Base-by-base conservation (phyloP, 2,329 filamentous ascomycete species). In the Colletotrichum noveboracense region DNA sequence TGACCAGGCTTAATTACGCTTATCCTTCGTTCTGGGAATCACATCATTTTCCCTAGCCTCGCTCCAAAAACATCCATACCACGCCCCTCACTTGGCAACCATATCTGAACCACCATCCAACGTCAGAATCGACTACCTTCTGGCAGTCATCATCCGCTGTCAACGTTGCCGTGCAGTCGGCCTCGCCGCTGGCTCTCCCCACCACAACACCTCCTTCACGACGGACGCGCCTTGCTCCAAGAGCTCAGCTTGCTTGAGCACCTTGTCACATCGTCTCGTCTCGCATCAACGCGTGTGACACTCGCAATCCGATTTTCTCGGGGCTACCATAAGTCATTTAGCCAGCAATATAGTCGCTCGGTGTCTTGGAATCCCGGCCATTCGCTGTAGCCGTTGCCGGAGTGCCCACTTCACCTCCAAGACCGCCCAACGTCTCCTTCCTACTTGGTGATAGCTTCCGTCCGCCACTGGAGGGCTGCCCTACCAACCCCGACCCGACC, bases 371-470 rank as follows among this genome's bases (percentile, higher is more conserved):
- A 52, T 28, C 52, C 62, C 64, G 36, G 62, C 52, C 26, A 75
- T 66, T 66, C 56, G 64, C 70, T 18, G 60, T 36, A 55, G 26
- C 43, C 73, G 72, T 32, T 65, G 34, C 65, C 62, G 70, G 70
- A 68, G 70, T 73, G 55, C 58, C 64, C 64, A 68, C 70, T 48
- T 73, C 30, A 48, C 36, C 56, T 60, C 16, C 43, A 26, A 12
- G 36, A 52, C 73, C 60, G 73, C 28, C 60, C 34, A 38, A 66
- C 62, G 34, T 70, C 73, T 78, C 74, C 76, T 78, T 78, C 76
- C 66, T 74, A 76, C 74, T 77, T 78, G 38, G 76, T 68, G 56
- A 66, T 68, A 77, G 75, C 66, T 36, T 52, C 74, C 66, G 56
- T 61, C 70, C 48, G 32, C 58, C 58, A 64, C 48, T 67, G 73